Evolutionary conservation across 768 basidiomycete genomes (phyloP).

Genomic region (Gloeophyllum trabeum): DNA sequence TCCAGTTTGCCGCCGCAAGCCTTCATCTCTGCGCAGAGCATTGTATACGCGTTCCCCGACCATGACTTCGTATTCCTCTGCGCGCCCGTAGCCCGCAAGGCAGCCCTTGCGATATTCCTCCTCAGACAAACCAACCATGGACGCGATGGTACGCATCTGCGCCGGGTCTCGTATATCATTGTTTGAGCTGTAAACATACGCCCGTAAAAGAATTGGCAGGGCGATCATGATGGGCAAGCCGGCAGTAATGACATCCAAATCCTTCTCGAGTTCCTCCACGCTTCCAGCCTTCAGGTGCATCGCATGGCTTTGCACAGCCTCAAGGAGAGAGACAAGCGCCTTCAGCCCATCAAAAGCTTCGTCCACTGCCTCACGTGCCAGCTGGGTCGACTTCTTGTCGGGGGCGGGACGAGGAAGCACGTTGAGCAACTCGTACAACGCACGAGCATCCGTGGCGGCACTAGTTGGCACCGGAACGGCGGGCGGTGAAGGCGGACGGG

Average conservation of each 20-base stretch:
- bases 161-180: conserved; percentile 13
- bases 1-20: neutral
- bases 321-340: conserved; percentile 45
- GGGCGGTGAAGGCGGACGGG: conserved; percentile 59
- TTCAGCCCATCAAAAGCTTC: conserved; percentile 62
- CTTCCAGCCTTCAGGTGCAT: conserved; percentile 9
- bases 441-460: conserved; percentile 45
- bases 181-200: conserved; percentile 18
- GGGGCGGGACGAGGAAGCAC: conserved; percentile 48
- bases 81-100: conserved; percentile 64
- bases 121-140: conserved; percentile 46
- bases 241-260: conserved; percentile 42
- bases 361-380: conserved; percentile 74
- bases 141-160: conserved; percentile 30
- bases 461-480: conserved; percentile 20
- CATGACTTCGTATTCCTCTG: conserved; percentile 57
- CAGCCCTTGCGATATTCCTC: conserved; percentile 58
- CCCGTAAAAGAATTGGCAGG: conserved; percentile 53
- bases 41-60: conserved; percentile 50
- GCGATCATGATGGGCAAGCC: conserved; percentile 69
- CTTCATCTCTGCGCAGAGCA: conserved; percentile 20
- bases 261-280: conserved; percentile 18
- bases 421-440: conserved; percentile 48
- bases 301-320: conserved; percentile 26
- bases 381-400: conserved; percentile 32